Base-by-base conservation (phyloP, 139 green algal genomes). In the Chlorella sp. region DNA sequence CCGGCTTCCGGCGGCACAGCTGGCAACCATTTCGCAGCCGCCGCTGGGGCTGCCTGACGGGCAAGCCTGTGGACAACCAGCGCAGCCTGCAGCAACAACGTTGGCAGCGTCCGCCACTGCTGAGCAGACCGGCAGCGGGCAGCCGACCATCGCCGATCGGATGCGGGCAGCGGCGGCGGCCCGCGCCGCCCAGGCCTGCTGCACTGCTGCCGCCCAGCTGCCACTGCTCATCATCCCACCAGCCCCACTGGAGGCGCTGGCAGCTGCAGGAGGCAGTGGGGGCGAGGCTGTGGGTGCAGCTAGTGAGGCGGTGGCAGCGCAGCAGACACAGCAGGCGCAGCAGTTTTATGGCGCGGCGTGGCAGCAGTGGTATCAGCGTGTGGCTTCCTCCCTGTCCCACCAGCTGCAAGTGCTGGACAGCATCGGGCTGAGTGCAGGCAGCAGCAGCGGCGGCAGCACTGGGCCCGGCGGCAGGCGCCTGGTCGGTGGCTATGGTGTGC, bases 161-260 rank as follows among this genome's bases (percentile, higher is more conserved):
- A 83, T 86, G 82, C 69, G 46, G 38, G 51, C 32, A 40, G 72
- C 83, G 14, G 51, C 73, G 3, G 48, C n/a, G 5, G 72, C 51
- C 1, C 72, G 83, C 3, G 48, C 73, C 36, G n/a, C 48, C 1
- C 83, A 87, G 73, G 73, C 79, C 28, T 8, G 62, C 64, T 34
- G 58, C 41, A 74, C n/a, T 1, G 64, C 79, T 48, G 85, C 81
- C 32, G 70, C 65, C 60, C 79, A 90, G 85, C 84, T 81, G 72
- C 85, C 84, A 8, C 58, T 87, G 44, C 85, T 84, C 67, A 74
- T 73, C 43, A 81, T 65, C 1, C 67, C 56, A 16, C 56, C 34
- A 9, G 67, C 68, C 4, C 76, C 77, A 1, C 22, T 85, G 30
- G 43, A 73, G 26, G 28, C 46, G 19, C 80, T 70, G 28, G 68